Conservation (phyloP, 2,329 filamentous ascomycete species). For the Kalaharituber pfeilii region DNA sequence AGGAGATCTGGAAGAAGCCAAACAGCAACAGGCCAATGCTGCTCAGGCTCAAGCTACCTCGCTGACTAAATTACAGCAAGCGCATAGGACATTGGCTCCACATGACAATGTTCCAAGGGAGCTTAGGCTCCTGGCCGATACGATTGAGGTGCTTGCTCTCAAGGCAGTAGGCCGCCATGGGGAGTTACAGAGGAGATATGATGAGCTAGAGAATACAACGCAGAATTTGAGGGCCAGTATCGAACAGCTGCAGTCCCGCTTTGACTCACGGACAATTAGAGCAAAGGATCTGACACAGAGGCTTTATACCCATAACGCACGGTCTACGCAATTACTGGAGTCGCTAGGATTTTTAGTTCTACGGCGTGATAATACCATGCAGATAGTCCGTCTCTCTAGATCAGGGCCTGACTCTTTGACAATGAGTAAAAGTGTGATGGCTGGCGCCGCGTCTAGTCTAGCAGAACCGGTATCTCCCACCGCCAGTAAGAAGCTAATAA, state of each 20-base stretch:
- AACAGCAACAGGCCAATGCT: background rate
- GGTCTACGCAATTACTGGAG: conserved; percentile 67
- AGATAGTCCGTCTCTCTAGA: conserved; percentile 21
- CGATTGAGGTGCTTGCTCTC: conserved; percentile 8
- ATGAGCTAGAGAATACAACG: conserved; percentile 27
- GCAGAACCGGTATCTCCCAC: conserved; percentile 36
- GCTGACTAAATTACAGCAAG: background rate
- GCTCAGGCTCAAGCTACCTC: background rate
- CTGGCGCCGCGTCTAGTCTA: background rate
- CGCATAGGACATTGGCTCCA: background rate
- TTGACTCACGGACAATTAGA: conserved; percentile 52
- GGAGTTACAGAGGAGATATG: conserved; percentile 25
- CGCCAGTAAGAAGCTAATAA: conserved; percentile 14
- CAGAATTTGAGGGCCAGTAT: conserved; percentile 31
- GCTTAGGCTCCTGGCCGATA: conserved; percentile 5
- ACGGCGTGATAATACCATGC: conserved; percentile 39
- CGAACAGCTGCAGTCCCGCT: conserved; percentile 36
- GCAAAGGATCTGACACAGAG: conserved; percentile 72
- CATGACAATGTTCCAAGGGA: background rate
- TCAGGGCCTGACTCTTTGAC: conserved; percentile 34
- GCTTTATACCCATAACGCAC: conserved; percentile 68
- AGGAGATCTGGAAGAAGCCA: conserved; percentile 31
- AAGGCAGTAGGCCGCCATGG: conserved; percentile 5
- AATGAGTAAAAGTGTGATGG: conserved; percentile 47
- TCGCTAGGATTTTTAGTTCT: conserved; percentile 69